Base-by-base conservation (phyloP, 108 stramenopile genomes). In the Asterionellopsis glacialis region DNA sequence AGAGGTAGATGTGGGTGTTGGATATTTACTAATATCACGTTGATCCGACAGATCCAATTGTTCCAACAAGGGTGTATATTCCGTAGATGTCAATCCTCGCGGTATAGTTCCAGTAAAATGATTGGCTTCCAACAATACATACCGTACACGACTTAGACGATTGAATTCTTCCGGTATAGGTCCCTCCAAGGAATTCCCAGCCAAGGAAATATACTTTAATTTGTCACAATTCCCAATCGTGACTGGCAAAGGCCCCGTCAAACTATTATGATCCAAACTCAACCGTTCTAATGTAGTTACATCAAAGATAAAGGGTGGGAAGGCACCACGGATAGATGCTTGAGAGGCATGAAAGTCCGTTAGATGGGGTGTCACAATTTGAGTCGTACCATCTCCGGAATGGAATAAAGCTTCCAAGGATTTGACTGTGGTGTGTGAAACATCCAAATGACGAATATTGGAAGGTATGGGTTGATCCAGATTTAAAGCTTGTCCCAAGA, bases 241-340 rank as follows among this genome's bases (percentile, higher is more conserved):
- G 12, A 40, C 11, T 2, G 59, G 45, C 9, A 68, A 33, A 9
- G 19, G 60, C 51, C 67, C 67, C 4, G 52, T 68, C 51, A 68
- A 44, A 51, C 51, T 51, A 9, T 68, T 68, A 9, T 61, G 59
- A 45, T 68, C 49, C 1, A 68, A 25, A 27, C 44, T 51, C 3
- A 68, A 13, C 13, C 51, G 28, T 38, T 68, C 22, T 1, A 76
- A 39, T 7, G 42, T 62, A 28, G 18, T 25, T 41, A 59, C 41
- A 28, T 67, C 55, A 51, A 13, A n/a, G 22, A 76, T 58, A 0
- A 54, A 24, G 1, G 15, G 5, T 10, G 52, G 77, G 27, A 92
- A 56, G 28, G 79, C 55, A 14, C 90, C 90, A 10, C 66, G 73
- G 12, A 92, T 39, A 9, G 72, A 53, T 24, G 52, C 25, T 15